Conservation (phyloP, 2,329 filamentous ascomycete species). For the Helotiales sp. region DNA sequence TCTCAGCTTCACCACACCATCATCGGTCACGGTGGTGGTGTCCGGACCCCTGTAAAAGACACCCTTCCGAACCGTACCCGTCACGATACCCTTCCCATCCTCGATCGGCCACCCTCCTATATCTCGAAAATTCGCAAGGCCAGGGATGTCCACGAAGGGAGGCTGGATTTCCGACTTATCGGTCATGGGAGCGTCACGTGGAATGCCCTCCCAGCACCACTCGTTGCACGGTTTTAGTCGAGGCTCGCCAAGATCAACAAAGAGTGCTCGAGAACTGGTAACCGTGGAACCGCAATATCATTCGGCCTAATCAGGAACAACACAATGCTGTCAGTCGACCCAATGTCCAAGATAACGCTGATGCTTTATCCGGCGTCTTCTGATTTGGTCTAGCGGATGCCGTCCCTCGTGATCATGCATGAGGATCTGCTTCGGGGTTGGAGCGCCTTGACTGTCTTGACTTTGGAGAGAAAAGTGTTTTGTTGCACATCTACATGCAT, state of each 20-base stretch:
- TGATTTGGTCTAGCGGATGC: not conserved
- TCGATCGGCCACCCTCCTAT: slow-evolving; percentile 28
- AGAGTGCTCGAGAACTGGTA: not conserved
- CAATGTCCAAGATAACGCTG: not conserved
- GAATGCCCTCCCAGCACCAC: not conserved
- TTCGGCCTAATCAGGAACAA: not conserved
- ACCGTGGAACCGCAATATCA: not conserved
- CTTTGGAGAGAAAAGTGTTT: not conserved
- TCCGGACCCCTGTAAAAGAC: slow-evolving; percentile 72
- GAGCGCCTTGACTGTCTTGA: not conserved
- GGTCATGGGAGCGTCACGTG: slow-evolving; percentile 14
- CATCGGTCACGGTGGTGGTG: slow-evolving; percentile 59
- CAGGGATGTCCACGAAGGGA: slow-evolving; percentile 26
- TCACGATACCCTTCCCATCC: slow-evolving; percentile 31
- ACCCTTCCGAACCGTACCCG: slow-evolving; percentile 52
- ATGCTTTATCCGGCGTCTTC: slow-evolving; percentile 3
- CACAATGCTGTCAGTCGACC: not conserved
- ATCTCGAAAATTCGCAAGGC: slow-evolving; percentile 30
- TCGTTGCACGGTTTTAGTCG: slow-evolving; percentile 4
- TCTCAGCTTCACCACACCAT: slow-evolving; percentile 56
- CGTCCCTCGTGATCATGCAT: slow-evolving; percentile 7
- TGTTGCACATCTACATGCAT: slow-evolving; percentile 18
- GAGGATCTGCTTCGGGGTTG: not conserved
- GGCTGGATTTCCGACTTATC: slow-evolving; percentile 7
- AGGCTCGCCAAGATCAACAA: slow-evolving; percentile 3